phyloP scores from a whole-genome alignment of 306 rosid species.

The Castanea mollissima region DNA sequence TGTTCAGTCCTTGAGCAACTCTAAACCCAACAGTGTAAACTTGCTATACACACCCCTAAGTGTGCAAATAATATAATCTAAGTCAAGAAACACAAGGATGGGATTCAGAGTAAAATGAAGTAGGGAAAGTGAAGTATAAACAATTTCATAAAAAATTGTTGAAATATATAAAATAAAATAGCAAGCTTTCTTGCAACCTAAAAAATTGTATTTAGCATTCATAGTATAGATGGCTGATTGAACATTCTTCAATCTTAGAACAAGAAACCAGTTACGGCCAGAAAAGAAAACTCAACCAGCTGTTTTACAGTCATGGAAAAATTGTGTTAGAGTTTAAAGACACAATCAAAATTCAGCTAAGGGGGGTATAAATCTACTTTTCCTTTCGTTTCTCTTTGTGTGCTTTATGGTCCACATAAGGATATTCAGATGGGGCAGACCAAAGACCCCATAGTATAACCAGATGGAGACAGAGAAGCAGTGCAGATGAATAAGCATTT shows the following conservation, averaged over 20 bases:
- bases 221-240: too few relatives aligned
- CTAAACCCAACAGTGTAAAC: too few relatives aligned
- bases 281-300: not conserved
- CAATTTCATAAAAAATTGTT: too few relatives aligned
- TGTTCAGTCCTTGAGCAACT: too few relatives aligned
- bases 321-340: not conserved
- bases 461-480: conserved; percentile 68
- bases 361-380: not conserved
- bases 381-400: conserved; percentile 41
- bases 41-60: too few relatives aligned
- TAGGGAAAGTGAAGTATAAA: too few relatives aligned
- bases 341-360: not conserved
- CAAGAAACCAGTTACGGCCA: not conserved
- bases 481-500: conserved; percentile 49
- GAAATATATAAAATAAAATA: too few relatives aligned
- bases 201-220: too few relatives aligned
- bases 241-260: not conserved
- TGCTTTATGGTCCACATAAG: conserved; percentile 44
- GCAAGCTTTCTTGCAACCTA: too few relatives aligned
- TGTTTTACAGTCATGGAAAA: not conserved
- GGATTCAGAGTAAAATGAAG: too few relatives aligned
- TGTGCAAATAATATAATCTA: too few relatives aligned
- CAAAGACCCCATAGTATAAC: conserved; percentile 76
- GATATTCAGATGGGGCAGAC: conserved; percentile 67
- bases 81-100: too few relatives aligned